Base-by-base conservation (phyloP, 2,329 filamentous ascomycete genomes). In the Daldinia sp. region DNA sequence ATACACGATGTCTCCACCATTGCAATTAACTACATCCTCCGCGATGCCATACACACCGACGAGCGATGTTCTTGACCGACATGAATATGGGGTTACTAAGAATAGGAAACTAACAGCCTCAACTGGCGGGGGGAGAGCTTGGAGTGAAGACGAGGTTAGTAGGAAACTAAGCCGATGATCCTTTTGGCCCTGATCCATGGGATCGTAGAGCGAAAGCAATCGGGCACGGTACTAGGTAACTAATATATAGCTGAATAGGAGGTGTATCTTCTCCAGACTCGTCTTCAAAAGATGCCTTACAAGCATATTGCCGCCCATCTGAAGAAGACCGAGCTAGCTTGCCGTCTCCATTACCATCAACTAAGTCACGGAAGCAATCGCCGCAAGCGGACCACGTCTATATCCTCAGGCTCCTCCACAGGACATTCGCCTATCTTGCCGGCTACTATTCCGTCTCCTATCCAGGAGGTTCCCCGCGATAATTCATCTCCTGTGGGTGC, bases 281-380 rank as follows among this genome's bases (percentile, higher is more conserved):
- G 92, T 61, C 86, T 92, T 72, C 90, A 94, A 73, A 94, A 94
- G 80, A 93, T 94, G 88, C 92, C 92, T 0, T 95, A 95, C 79
- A 95, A 94, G 83, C 91, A 94, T 76, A 95, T 95, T 74, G 92
- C 92, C 61, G 87, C 89, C 61, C 90, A 94, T 71, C 81, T 95
- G 70, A 92, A 93, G 79, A 96, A 95, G 82, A 95, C 92, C 0
- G 92, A 95, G 80, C 83, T 95, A 62, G 92, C 92, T 48, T 96
- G 92, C 79, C 91, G 92, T 66, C 85, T 96, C 66, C 92, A 95
- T 78, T 94, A 92, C 75, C 92, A 96, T 74, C 92, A 95, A 74
- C 85, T 95, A 66, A 93, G 90, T 67, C 91, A 93, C 75, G 91
- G 91, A 61, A 92, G 86, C 80, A 92, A 91, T 79, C 89, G 91